Evolutionary conservation across 192 early-diverging fungal genomes (phyloP).

Genomic region (Rhizophagus clarus): DNA sequence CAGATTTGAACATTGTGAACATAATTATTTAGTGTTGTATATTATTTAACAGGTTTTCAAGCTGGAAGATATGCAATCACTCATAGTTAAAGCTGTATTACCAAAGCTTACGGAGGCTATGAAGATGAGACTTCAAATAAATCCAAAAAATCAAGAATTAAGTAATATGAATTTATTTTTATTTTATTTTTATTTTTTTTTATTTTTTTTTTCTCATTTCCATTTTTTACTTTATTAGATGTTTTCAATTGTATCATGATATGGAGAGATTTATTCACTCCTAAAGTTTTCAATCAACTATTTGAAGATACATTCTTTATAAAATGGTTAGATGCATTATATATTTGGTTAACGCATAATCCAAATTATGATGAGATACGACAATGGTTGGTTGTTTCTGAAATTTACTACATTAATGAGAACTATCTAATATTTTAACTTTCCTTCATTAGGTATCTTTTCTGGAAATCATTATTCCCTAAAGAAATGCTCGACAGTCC

Average conservation of each 20-base stretch:
- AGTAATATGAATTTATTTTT: conserved; percentile 17
- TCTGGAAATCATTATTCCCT: conserved; percentile 63
- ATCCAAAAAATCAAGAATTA: conserved; percentile 72
- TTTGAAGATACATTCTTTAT: conserved; percentile 80
- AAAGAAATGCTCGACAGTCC: conserved; percentile 44
- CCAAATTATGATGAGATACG: conserved; percentile 64
- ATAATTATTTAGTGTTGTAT: neutral
- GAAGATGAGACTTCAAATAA: conserved; percentile 65
- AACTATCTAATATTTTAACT: neutral
- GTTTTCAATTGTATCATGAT: conserved; percentile 63
- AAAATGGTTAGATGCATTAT: conserved; percentile 72
- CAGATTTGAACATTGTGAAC: neutral
- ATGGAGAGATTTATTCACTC: conserved; percentile 63
- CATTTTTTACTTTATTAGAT: conserved; percentile 31
- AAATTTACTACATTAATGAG: neutral
- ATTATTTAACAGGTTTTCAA: conserved; percentile 48
- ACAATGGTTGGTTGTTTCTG: conserved; percentile 60
- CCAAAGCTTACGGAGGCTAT: conserved; percentile 70
- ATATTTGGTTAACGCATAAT: conserved; percentile 66
- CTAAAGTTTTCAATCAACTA: conserved; percentile 56
- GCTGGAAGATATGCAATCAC: conserved; percentile 55
- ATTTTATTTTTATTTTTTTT: neutral
- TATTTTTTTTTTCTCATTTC: neutral
- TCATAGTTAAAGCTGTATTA: conserved; percentile 65
- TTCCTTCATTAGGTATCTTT: conserved; percentile 40